Conservation (phyloP, 768 basidiomycete genomes). For the Erythrobasidium yunnanense region DNA sequence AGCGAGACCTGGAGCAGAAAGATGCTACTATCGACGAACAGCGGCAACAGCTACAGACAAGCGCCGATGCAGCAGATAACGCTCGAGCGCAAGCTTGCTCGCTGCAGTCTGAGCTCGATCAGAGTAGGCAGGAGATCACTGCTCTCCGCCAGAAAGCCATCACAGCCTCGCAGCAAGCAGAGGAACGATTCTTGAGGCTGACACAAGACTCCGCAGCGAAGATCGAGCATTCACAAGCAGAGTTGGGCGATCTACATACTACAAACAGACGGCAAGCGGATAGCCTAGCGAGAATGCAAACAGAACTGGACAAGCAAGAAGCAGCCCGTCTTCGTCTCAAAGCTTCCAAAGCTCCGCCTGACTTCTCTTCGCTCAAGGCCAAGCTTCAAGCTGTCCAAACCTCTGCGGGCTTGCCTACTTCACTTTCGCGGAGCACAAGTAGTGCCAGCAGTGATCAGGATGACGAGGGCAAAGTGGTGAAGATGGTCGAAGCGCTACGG, state of each 20-base stretch:
- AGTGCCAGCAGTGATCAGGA: not conserved
- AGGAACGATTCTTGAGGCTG: no score
- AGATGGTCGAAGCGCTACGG: not conserved
- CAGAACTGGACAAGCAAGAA: not conserved
- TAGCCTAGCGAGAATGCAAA: not conserved
- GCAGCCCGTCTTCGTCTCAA: not conserved
- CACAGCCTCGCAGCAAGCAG: no score
- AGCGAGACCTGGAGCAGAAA: no score
- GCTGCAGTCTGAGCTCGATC: no score
- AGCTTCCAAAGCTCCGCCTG: not conserved
- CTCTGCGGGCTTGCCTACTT: not conserved
- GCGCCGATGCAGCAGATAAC: no score
- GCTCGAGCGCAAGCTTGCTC: no score
- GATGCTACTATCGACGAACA: no score
- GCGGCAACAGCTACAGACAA: no score
- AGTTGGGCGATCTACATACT: not conserved
- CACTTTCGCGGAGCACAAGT: not conserved
- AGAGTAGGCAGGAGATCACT: no score
- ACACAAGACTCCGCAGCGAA: no score
- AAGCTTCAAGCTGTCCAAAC: constrained; percentile 8
- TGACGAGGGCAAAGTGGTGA: not conserved
- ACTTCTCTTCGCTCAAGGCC: not conserved
- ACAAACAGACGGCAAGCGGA: not conserved
- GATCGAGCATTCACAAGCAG: not conserved
- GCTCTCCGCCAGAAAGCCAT: no score